Conservation (phyloP, 176 grass and related monocot genomes). For the Alopecurus myosuroides region DNA sequence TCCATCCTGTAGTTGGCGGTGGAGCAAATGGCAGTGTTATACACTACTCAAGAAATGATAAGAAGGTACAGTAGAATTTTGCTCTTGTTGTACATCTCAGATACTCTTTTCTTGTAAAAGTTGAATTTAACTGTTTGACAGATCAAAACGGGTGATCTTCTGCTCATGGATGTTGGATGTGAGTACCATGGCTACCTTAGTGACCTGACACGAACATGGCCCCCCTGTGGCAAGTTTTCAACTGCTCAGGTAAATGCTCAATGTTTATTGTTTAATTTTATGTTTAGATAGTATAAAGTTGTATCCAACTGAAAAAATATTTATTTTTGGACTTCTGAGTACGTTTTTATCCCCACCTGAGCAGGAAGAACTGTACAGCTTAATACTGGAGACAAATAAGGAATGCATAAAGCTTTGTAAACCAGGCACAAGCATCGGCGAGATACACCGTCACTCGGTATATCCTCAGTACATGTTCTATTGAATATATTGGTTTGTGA, state of each 20-base stretch:
- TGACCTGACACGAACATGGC: constrained; percentile 85
- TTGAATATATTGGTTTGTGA: neutral
- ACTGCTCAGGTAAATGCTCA: constrained; percentile 60
- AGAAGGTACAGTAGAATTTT: constrained; percentile 41
- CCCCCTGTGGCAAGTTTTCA: constrained; percentile 75
- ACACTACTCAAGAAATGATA: constrained; percentile 95
- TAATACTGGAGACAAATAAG: constrained; percentile 94
- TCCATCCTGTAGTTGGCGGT: constrained; percentile 89
- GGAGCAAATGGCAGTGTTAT: constrained; percentile 85
- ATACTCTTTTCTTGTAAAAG: constrained; percentile 35
- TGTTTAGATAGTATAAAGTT: neutral
- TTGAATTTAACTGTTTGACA: constrained; percentile 45
- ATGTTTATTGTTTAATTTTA: neutral
- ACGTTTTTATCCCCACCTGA: neutral
- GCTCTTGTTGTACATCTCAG: neutral
- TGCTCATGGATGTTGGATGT: constrained; percentile 97
- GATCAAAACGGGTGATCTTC: constrained; percentile 74
- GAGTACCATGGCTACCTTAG: constrained; percentile 97
- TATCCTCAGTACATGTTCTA: neutral
- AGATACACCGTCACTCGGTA: constrained; percentile 87
- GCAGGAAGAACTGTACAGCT: constrained; percentile 90
- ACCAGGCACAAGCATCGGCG: constrained; percentile 64
- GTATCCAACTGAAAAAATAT: neutral
- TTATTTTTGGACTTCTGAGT: neutral
- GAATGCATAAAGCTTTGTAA: constrained; percentile 95